These are phyloP conservation scores for Fusarium begoniae DNA, from an alignment of 2,329 filamentous ascomycete species.

Conservation along the genomic window DNA sequence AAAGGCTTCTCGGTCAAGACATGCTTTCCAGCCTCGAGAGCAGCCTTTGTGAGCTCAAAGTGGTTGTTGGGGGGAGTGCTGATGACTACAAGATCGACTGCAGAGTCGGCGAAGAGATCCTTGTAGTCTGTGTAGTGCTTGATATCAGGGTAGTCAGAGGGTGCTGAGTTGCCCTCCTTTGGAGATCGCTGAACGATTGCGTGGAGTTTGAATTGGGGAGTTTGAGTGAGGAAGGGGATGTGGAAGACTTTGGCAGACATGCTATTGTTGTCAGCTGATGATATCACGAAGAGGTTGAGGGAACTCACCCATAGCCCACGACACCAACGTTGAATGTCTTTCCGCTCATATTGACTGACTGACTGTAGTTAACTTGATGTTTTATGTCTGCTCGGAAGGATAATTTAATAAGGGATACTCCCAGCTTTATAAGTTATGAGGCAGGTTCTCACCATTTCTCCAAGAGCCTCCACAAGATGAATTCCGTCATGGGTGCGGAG, in stretches of 20 bases:
- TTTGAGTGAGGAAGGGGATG: conserved; percentile 77
- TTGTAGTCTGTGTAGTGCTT: conserved; percentile 72
- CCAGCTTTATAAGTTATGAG: conserved; percentile 6
- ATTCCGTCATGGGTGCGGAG: conserved; percentile 40
- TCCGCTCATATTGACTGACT: conserved; percentile 41
- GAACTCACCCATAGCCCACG: conserved; percentile 60
- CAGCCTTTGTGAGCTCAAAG: conserved; percentile 69
- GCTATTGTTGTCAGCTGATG: conserved; percentile 47
- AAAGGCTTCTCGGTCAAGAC: conserved; percentile 87
- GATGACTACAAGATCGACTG: conserved; percentile 75
- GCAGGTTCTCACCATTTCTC: not conserved
- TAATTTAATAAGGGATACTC: no score
- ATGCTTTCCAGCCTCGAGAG: conserved; percentile 77
- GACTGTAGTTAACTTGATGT: not conserved
- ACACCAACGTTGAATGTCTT: conserved; percentile 61
- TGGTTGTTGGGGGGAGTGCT: conserved; percentile 78
- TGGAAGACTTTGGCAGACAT: conserved; percentile 82
- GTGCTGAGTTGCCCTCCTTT: conserved; percentile 70
- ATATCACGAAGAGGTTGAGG: conserved; percentile 1
- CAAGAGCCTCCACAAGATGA: conserved; percentile 20
- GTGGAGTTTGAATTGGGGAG: conserved; percentile 72
- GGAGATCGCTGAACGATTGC: conserved; percentile 80
- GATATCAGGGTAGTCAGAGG: conserved; percentile 71
- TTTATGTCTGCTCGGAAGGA: no score
- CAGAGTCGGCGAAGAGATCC: conserved; percentile 70